phyloP scores from a whole-genome alignment of 1,139 yeast species.

The Lodderomyces margitis region DNA sequence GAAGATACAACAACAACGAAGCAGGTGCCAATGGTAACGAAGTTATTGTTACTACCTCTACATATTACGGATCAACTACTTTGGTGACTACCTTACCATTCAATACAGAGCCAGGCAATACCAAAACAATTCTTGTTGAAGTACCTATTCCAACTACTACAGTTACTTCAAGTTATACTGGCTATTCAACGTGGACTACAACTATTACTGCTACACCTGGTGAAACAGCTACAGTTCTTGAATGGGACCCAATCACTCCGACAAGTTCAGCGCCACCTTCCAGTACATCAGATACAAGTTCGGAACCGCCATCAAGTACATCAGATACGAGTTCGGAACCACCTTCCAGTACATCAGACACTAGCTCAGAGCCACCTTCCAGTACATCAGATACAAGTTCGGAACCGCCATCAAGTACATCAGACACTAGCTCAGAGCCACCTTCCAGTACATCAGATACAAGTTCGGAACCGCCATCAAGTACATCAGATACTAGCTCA shows the following conservation, averaged over 20 bases:
- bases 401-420: background rate
- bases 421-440: background rate
- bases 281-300: too few relatives aligned
- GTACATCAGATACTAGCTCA: background rate
- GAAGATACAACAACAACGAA: conserved; percentile 10
- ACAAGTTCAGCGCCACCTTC: conserved; percentile 4
- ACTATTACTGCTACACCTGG: conserved; percentile 16
- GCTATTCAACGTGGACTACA: conserved; percentile 12
- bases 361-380: conserved; percentile 2
- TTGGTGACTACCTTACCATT: conserved; percentile 21
- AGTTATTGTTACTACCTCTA: conserved; percentile 22
- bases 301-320: conserved; percentile 1
- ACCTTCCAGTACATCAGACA: conserved; percentile 1
- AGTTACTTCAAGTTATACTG: conserved; percentile 18
- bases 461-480: too few relatives aligned
- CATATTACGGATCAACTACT: conserved; percentile 25
- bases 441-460: background rate
- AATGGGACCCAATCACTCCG: conserved; percentile 17
- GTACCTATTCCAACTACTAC: conserved; percentile 23
- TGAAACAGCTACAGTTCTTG: conserved; percentile 17
- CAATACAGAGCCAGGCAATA: conserved; percentile 11
- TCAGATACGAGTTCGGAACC: too few relatives aligned
- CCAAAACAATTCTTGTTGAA: conserved; percentile 18
- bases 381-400: conserved; percentile 1
- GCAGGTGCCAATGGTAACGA: conserved; percentile 23